Base-by-base conservation (phyloP, 1,139 yeast species). In the Pichia norvegensis region DNA sequence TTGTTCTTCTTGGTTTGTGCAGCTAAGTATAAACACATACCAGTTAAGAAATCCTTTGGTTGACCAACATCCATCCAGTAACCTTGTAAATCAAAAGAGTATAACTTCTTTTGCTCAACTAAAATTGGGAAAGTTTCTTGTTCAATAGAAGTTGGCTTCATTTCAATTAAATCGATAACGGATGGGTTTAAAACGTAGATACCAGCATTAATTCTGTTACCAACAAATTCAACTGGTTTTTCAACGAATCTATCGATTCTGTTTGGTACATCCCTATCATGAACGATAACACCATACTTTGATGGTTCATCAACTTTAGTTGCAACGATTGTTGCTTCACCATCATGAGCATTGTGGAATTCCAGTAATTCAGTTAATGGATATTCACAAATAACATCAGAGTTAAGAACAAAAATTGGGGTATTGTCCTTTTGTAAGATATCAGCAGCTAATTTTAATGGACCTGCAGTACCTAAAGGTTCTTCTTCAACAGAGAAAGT, bases 51-150 rank as follows among this genome's bases (percentile, higher is more conserved):
- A 72, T 94, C 99, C 80, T 92, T 92, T 77, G 99, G 99, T 76
- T 94, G 99, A 69, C 99, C 99, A 60, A 94, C 97, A 69, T 94
- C 99, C 98, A 94, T 94, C 99, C 99, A 94, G 85, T 81, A 94
- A 56, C 98, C 98, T 74, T 92, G 97, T 65, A 94, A 81, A 69
- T 94, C 99, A 65, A 86, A 94, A 49, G 97, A 88, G 78, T 82
- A 95, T 62, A 94, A 77, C 54, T 85, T 79, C 65, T 85, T 90
- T 66, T 82, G 74, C 69, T 85, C 94, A 57, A 94, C 97, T 62
- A 94, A 79, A 63, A 76, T 73, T 62, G 99, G 99, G 96, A 94
- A 94, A 60, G 97, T 90, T 78, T 94, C 99, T 84, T 90, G 90
- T 78, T 94, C 99, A 63, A 94, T 92, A 46, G 97, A 90, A 57